These are phyloP conservation scores for Rutstroemia sp. DNA, from an alignment of 2,329 filamentous ascomycete species.

Conservation along the genomic window DNA sequence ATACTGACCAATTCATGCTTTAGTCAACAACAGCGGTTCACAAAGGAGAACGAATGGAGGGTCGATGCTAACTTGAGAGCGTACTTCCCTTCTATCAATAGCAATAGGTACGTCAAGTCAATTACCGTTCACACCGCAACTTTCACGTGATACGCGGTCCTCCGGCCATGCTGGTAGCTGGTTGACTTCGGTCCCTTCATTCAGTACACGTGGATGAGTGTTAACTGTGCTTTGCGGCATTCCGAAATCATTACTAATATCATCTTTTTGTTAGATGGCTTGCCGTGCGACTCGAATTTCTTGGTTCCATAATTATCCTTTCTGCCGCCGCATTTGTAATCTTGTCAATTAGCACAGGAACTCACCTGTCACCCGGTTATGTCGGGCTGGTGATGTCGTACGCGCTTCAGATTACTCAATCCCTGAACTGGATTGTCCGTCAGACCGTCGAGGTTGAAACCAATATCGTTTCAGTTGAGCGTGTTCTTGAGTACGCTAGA, in stretches of 20 bases:
- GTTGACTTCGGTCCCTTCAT: not conserved
- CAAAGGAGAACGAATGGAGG: slow-evolving; percentile 93
- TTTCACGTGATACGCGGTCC: not conserved
- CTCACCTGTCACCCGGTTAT: slow-evolving; percentile 58
- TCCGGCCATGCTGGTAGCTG: not conserved
- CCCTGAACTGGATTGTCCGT: slow-evolving; percentile 97
- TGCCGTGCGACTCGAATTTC: slow-evolving; percentile 88
- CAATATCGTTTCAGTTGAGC: slow-evolving; percentile 98
- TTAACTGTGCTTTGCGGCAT: not conserved
- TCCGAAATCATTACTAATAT: not conserved
- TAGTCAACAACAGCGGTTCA: slow-evolving; percentile 72
- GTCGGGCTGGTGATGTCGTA: slow-evolving; percentile 97
- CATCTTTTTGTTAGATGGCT: slow-evolving; percentile 62
- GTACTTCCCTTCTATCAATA: slow-evolving; percentile 93
- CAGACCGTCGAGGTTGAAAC: slow-evolving; percentile 99
- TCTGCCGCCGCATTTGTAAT: slow-evolving; percentile 77
- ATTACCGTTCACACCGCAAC: not conserved
- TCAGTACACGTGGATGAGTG: not conserved
- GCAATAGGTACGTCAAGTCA: slow-evolving; percentile 33
- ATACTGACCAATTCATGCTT: not conserved
- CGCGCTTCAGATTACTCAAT: slow-evolving; percentile 92
- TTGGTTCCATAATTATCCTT: slow-evolving; percentile 90
- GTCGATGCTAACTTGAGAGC: slow-evolving; percentile 91
- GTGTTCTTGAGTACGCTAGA: slow-evolving; percentile 88
- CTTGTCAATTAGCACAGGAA: slow-evolving; percentile 65